Evolutionary conservation across 2,329 filamentous ascomycete species (phyloP).

Genomic region (Fusarium tricinctum): DNA sequence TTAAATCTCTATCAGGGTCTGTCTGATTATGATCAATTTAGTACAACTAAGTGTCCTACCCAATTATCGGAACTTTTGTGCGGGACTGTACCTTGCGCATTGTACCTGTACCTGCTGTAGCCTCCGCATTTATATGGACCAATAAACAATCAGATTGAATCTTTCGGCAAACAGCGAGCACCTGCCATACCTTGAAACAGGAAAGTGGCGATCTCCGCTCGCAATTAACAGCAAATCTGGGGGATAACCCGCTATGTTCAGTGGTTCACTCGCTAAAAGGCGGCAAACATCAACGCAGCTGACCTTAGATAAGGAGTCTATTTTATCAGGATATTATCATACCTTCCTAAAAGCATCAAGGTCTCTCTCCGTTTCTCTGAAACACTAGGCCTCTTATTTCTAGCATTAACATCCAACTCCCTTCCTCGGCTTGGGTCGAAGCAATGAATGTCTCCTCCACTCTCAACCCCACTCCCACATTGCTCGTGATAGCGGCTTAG

Average conservation of each 20-base stretch:
- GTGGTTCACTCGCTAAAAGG: constrained; percentile 24
- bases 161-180: constrained; percentile 37
- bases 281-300: constrained; percentile 34
- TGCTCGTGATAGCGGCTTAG: constrained; percentile 29
- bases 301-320: constrained; percentile 25
- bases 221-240: constrained; percentile 29
- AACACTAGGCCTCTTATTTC: neutral
- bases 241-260: constrained; percentile 28
- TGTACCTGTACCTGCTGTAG: neutral
- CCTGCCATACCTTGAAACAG: constrained; percentile 24
- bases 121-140: constrained; percentile 11
- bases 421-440: constrained; percentile 34
- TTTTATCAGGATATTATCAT: constrained; percentile 1
- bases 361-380: neutral
- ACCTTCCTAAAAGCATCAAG: neutral
- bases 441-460: constrained; percentile 15
- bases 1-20: too few species aligned
- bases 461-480: constrained; percentile 30
- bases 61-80: neutral
- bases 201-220: constrained; percentile 55
- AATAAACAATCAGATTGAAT: constrained; percentile 13
- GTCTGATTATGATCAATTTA: too few species aligned
- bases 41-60: neutral
- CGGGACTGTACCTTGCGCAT: neutral
- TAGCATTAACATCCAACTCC: constrained; percentile 16